A percentile compares a stretch with the other conserved stretches of the same genome.
phyloP scores from a whole-genome alignment of 2,329 filamentous ascomycete species.

The Setomelanomma holmii region DNA sequence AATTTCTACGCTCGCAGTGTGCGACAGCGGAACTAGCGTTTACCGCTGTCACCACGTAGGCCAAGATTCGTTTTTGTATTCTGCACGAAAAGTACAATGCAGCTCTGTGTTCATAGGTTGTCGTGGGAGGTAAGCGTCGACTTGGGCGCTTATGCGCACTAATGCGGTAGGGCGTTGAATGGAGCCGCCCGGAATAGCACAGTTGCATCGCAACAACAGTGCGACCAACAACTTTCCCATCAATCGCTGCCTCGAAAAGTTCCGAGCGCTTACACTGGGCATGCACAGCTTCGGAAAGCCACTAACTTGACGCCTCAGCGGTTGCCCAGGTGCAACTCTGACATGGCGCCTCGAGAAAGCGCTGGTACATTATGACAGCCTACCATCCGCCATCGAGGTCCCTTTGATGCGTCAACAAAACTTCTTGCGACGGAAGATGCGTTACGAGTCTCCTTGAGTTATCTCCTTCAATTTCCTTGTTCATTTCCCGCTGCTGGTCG shows the following conservation, averaged over 20 bases:
- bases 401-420: conserved; percentile 36
- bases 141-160: conserved; percentile 37
- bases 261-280: conserved; percentile 45
- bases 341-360: conserved; percentile 38
- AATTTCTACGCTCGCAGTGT: neutral
- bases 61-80: conserved; percentile 40
- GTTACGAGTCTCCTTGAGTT: conserved; percentile 47
- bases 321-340: conserved; percentile 39
- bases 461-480: conserved; percentile 46
- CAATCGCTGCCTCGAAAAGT: conserved; percentile 23
- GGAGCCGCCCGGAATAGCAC: conserved; percentile 41
- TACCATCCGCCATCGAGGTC: conserved; percentile 33
- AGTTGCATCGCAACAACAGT: conserved; percentile 37
- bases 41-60: conserved; percentile 35
- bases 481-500: conserved; percentile 45
- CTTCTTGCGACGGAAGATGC: conserved; percentile 43
- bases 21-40: neutral
- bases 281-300: conserved; percentile 33
- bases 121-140: conserved; percentile 25
- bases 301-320: conserved; percentile 45
- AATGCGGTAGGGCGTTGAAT: conserved; percentile 30
- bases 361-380: conserved; percentile 46
- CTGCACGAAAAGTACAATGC: conserved; percentile 29
- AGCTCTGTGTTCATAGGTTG: conserved; percentile 28
- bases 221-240: conserved; percentile 30